A percentile compares a stretch with the other conserved stretches of the same genome.
Evolutionary conservation across 148 eudicot genomes (phyloP).

Genomic region (Amaranthus cruentus): DNA sequence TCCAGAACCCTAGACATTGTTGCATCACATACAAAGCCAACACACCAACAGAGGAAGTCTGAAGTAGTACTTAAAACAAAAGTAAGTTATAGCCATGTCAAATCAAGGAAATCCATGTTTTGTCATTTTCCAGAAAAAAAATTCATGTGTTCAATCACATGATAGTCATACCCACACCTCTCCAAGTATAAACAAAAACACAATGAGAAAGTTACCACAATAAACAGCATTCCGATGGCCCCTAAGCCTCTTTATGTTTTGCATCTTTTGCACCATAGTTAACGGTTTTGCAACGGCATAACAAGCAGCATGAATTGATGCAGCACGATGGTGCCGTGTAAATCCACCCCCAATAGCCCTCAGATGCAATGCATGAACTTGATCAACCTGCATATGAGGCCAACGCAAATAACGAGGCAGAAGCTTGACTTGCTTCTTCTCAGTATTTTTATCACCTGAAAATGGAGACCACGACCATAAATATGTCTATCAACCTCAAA

Average conservation of each 20-base stretch:
- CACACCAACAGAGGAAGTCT: slow-evolving; percentile 1
- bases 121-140: too few species aligned
- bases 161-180: neutral
- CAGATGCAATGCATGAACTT: slow-evolving; percentile 78
- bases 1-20: neutral
- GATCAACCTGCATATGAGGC: slow-evolving; percentile 95
- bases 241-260: slow-evolving; percentile 78
- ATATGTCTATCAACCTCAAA: neutral
- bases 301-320: slow-evolving; percentile 80
- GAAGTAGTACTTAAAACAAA: neutral
- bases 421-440: slow-evolving; percentile 44
- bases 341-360: slow-evolving; percentile 98
- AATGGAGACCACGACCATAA: slow-evolving; percentile 16
- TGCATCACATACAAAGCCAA: neutral
- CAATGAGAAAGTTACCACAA: slow-evolving; percentile 55
- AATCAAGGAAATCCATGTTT: neutral
- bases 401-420: slow-evolving; percentile 75
- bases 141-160: neutral
- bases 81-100: neutral
- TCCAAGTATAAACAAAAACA: slow-evolving; percentile 9
- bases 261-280: slow-evolving; percentile 93
- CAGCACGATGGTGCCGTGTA: slow-evolving; percentile 82
- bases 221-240: slow-evolving; percentile 94
- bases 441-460: slow-evolving; percentile 53
- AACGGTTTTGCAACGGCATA: slow-evolving; percentile 91